Evolutionary conservation across 164 flowering plant genomes (phyloP).

Genomic region (Nymphaea thermarum): DNA sequence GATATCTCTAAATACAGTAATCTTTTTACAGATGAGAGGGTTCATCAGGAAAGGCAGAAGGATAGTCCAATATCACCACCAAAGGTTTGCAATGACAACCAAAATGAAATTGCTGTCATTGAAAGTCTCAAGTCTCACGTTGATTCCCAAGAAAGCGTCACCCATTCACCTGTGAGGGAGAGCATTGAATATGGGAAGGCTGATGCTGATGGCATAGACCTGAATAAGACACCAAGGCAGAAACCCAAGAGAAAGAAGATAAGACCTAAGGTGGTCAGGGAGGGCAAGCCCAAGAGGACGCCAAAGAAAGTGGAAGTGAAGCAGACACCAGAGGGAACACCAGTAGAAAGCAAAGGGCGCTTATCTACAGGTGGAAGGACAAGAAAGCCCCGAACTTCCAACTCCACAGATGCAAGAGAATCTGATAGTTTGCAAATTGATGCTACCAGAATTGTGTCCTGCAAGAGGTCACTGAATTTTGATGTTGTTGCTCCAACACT

Average conservation of each 20-base stretch:
- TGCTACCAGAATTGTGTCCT: conserved; percentile 16
- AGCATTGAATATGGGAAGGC: conserved; percentile 14
- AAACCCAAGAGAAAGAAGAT: conserved; percentile 51
- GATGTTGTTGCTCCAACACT: conserved; percentile 19
- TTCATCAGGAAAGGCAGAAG: not conserved
- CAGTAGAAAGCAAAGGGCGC: conserved; percentile 6
- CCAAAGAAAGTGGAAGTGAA: conserved; percentile 24
- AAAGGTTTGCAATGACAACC: not conserved
- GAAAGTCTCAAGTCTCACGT: not conserved
- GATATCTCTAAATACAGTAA: not conserved
- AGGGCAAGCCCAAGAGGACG: conserved; percentile 42
- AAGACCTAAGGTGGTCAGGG: conserved; percentile 66
- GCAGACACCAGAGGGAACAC: not conserved
- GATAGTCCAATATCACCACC: not conserved
- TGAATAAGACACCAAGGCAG: conserved; percentile 27
- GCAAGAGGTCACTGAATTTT: conserved; percentile 51
- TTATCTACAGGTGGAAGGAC: conserved; percentile 12
- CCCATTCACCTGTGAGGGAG: not conserved
- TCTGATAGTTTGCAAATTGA: conserved; percentile 4
- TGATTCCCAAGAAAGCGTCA: not conserved
- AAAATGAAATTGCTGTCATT: not conserved
- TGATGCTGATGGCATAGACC: conserved; percentile 14
- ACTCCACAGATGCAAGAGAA: conserved; percentile 6
- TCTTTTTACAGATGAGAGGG: not conserved
- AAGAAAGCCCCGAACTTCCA: conserved; percentile 3